Conservation (phyloP, 441 rosid species). For the Manihot esculenta region DNA sequence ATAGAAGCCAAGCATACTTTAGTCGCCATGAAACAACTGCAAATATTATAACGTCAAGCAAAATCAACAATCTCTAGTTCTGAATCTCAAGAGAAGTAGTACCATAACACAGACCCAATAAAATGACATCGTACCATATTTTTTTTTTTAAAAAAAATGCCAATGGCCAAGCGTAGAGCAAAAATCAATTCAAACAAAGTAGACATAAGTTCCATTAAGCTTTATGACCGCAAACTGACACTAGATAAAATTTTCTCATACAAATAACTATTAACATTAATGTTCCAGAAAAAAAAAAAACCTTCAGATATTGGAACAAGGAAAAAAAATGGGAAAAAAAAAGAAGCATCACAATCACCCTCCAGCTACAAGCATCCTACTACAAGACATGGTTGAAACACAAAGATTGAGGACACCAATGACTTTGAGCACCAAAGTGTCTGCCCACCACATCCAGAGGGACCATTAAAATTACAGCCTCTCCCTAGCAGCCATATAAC, state of each 20-base stretch:
- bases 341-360: conserved; percentile 46
- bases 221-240: conserved; percentile 38
- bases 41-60: too few relatives aligned
- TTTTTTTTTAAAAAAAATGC: too few relatives aligned
- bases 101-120: too few relatives aligned
- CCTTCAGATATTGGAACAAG: conserved; percentile 29
- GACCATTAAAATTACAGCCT: conserved; percentile 19
- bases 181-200: conserved; percentile 27
- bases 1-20: too few relatives aligned
- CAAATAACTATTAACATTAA: conserved; percentile 51
- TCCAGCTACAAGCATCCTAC: conserved; percentile 48
- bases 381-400: conserved; percentile 36
- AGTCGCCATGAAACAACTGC: too few relatives aligned
- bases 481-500: conserved; percentile 9
- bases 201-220: conserved; percentile 29
- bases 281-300: conserved; percentile 22
- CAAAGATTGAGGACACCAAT: too few relatives aligned
- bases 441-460: conserved; percentile 28
- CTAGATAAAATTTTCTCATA: conserved; percentile 45
- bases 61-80: too few relatives aligned
- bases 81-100: too few relatives aligned
- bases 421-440: conserved; percentile 24
- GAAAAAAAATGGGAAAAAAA: conserved; percentile 1
- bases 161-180: background rate
- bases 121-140: too few relatives aligned